Evolutionary conservation across 163 green algal species (phyloP).

Genomic region (Chloromonas sp.): DNA sequence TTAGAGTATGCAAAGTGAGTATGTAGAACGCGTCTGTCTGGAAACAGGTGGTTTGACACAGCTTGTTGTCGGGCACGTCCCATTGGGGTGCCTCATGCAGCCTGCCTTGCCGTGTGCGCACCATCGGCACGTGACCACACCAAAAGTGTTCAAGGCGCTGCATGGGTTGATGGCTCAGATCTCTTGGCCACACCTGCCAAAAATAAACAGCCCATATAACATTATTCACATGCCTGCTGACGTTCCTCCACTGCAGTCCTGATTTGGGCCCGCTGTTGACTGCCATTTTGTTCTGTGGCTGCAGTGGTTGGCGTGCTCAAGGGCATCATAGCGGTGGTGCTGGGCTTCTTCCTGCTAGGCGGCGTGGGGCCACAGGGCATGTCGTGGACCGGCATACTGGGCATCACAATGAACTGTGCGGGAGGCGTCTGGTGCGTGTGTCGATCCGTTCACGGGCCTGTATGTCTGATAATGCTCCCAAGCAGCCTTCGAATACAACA

Average conservation of each 20-base stretch:
- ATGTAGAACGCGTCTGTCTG: too few relatives aligned
- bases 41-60: too few relatives aligned
- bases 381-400: conserved; percentile 36
- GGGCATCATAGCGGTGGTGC: conserved; percentile 32
- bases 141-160: too few relatives aligned
- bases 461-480: too few relatives aligned
- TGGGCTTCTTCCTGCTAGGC: conserved; percentile 67
- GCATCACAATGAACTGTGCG: conserved; percentile 53
- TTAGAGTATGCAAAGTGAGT: too few relatives aligned
- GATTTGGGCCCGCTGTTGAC: not conserved
- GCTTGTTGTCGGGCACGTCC: too few relatives aligned
- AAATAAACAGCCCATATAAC: too few relatives aligned
- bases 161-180: not conserved
- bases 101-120: not conserved
- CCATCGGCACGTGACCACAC: too few relatives aligned
- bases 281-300: not conserved
- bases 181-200: not conserved
- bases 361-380: conserved; percentile 37
- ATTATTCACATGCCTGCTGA: not conserved
- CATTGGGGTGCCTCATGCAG: too few relatives aligned
- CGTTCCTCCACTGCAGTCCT: not conserved
- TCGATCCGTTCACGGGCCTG: too few relatives aligned
- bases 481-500: too few relatives aligned
- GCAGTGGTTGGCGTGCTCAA: conserved; percentile 65
- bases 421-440: conserved; percentile 33